phyloP scores from a whole-genome alignment of 345 rosid species.

The Populus deltoides region DNA sequence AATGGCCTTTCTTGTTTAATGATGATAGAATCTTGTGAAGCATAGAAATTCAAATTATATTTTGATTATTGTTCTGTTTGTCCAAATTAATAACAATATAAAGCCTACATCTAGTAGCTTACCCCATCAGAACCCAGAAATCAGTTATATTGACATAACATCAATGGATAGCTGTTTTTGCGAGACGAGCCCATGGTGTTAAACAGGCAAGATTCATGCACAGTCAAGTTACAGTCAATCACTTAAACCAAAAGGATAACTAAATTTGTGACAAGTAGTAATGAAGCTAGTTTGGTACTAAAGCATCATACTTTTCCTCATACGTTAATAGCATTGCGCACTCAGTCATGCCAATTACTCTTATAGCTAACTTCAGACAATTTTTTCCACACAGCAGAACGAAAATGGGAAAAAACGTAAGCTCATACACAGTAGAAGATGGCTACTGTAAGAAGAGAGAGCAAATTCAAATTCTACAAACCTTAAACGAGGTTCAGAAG shows the following conservation, averaged over 20 bases:
- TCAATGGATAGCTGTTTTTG: not conserved
- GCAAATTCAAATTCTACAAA: slow-evolving; percentile 24
- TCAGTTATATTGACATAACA: not conserved
- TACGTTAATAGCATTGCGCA: not conserved
- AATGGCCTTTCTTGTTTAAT: not conserved
- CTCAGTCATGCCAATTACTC: not conserved
- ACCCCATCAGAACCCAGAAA: not conserved
- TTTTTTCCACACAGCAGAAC: not conserved
- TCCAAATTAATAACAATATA: not conserved
- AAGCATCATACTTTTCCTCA: no score
- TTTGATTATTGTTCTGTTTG: not conserved
- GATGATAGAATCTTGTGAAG: not conserved
- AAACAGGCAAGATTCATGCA: not conserved
- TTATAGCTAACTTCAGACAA: not conserved
- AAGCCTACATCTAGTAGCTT: not conserved
- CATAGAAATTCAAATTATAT: not conserved
- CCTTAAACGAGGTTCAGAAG: slow-evolving; percentile 82
- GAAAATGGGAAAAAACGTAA: slow-evolving; percentile 2
- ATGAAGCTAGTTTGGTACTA: not conserved
- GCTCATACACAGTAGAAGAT: slow-evolving; percentile 1
- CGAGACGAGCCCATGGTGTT: not conserved
- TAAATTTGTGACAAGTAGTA: not conserved
- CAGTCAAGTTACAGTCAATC: not conserved
- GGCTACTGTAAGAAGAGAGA: slow-evolving; percentile 1
- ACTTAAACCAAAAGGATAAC: not conserved